Evolutionary conservation across 257 asterid species (phyloP), one percentile per base, ranked within the genome.

Genomic region (Ballota nigra): DNA sequence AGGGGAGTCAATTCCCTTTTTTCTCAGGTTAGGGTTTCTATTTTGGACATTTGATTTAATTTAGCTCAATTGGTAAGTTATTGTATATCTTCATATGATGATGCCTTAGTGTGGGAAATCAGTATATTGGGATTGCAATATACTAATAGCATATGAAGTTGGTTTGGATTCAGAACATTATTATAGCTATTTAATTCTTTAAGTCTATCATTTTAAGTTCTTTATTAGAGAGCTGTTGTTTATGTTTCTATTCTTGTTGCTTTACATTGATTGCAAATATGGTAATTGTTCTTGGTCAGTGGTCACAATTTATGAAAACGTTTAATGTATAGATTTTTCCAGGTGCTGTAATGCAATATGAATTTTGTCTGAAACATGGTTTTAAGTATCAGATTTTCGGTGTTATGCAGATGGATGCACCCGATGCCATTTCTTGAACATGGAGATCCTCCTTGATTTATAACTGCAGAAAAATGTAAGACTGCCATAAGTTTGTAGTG

Each of bases 21-120:
- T 45, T 15, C 22, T 20, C 73, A 88, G 92, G 95, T 83, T 83
- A 69, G 82, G 79, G 70, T 77, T 86, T 74, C 70, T 2, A 52
- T 19, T 10, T 47, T 24, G 20, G 18, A 33, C 8, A n/a, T 52
- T 28, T 22, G 43, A 26, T 24, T 66, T 11, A 6, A 60, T 8
- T 75, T 45, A 22, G 77, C 45, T 34, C 73, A 41, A 51, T 69
- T 34, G 12, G 8, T 41, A 3, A 3, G 5, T 47, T 47, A 16
- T 16, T 47, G 16, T 47, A 47, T 47, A 16, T 13, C 19, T 47
- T 6, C 31, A 1, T 57, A 38, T 22, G 36, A 19, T 68, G 49
- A 33, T 52, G 51, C 49, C 49, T 24, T 1, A 43, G 58, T n/a
- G 43, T 8, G 26, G 57, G 36, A 16, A 51, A 43, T 74, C 58